phyloP scores from a whole-genome alignment of 768 basidiomycete genomes.

The Tulasnella sp. region DNA sequence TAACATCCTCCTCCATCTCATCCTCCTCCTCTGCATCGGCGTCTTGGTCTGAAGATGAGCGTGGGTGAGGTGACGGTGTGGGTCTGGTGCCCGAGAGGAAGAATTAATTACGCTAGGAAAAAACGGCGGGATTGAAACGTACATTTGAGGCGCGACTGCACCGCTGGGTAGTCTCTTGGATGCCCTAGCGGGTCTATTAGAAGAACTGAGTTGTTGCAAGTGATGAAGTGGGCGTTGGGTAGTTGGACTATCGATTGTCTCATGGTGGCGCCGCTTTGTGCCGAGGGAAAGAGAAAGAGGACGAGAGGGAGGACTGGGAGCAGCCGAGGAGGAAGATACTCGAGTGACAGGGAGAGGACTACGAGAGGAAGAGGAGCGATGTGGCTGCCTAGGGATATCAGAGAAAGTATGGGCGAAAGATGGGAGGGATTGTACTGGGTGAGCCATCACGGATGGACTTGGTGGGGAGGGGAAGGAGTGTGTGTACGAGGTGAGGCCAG shows the following conservation, averaged over 20 bases:
- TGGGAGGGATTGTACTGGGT: slow-evolving; percentile 1
- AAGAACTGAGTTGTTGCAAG: too few relatives aligned
- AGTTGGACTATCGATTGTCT: too few relatives aligned
- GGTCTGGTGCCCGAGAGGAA: background rate
- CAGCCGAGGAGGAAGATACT: too few relatives aligned
- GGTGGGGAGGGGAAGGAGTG: too few relatives aligned
- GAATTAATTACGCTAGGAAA: background rate
- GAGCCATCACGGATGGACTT: too few relatives aligned
- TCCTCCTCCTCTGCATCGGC: slow-evolving; percentile 3
- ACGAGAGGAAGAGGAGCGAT: background rate
- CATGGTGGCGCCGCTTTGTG: too few relatives aligned
- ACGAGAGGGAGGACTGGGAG: background rate
- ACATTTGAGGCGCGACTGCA: background rate
- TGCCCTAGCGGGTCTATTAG: background rate
- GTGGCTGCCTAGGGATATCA: slow-evolving; percentile 11
- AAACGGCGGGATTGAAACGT: background rate
- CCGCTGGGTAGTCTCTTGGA: background rate
- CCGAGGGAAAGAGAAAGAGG: background rate
- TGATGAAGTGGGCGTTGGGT: too few relatives aligned
- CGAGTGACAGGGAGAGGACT: too few relatives aligned
- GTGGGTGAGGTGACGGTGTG: background rate
- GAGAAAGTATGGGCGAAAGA: slow-evolving; percentile 14
- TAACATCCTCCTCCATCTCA: slow-evolving; percentile 2
- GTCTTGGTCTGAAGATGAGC: background rate
- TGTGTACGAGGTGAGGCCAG: too few relatives aligned